Evolutionary conservation across 129 eudicot genomes (phyloP), one percentile per base, ranked within the genome.

Genomic region (Kitagawia praeruptora): DNA sequence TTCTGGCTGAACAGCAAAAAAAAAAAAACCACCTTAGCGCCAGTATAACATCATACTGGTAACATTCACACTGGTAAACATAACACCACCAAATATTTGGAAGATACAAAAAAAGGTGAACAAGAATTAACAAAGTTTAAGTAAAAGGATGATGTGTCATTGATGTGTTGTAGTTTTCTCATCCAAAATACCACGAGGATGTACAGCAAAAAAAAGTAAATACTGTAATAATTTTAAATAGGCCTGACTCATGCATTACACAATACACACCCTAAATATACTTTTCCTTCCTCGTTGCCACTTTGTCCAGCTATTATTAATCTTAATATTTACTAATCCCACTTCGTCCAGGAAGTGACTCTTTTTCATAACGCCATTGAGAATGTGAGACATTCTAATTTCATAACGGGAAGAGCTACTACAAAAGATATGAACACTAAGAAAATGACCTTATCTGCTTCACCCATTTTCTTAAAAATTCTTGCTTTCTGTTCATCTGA

Each of bases 401-500:
- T 41, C 8, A 41, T 42, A 72, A 42, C 5, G 37, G 1, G 15
- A 25, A 72, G 54, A 44, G 54, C 19, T 27, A 74, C 56, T 46
- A 51, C 61, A 46, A 19, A 46, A n/a, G n/a, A 13, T 73, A 14
- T 27, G 27, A 51, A 11, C n/a, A n/a, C n/a, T n/a, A n/a, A n/a
- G n/a, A n/a, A n/a, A n/a, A n/a, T n/a, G n/a, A n/a, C n/a, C n/a
- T 92, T 95, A 81, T 95, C 97, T 16, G 89, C 79, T 88, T 90
- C 93, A 54, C 91, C 99, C 31, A 95, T 64, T 84, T 90, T 92
- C 83, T 87, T 89, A 85, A 88, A 95, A 81, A 95, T 89, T 84
- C 89, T 89, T 76, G 99, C 99, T 83, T 95, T 95, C 88, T 95
- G 97, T 76, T 92, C 97, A 80, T 95, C 99, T 81, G 95, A 77